Conservation (phyloP, 768 basidiomycete genomes). For the Candolleomyces aberdarensis region DNA sequence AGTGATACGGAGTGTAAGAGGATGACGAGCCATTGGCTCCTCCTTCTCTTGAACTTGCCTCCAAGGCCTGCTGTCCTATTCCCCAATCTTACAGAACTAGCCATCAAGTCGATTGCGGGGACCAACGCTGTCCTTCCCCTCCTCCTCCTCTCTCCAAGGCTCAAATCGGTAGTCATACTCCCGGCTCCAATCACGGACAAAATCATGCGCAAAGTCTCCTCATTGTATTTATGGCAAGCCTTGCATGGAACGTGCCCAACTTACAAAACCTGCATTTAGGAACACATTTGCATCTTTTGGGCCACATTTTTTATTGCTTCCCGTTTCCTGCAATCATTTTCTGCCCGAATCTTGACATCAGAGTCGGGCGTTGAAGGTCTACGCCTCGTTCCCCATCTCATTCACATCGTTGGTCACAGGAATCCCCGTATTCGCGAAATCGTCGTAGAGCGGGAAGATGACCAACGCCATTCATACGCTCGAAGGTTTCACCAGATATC, state of each 20-base stretch:
- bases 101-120: background rate
- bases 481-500: background rate
- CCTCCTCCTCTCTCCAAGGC: background rate
- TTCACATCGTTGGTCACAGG: background rate
- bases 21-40: background rate
- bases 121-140: background rate
- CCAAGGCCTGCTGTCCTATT: background rate
- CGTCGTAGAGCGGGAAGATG: background rate
- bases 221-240: background rate
- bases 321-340: background rate
- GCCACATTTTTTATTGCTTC: background rate
- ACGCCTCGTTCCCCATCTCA: background rate
- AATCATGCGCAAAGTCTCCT: background rate
- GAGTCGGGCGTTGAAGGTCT: background rate
- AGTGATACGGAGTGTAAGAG: background rate
- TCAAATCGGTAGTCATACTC: background rate
- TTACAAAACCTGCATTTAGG: background rate
- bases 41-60: background rate
- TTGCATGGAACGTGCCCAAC: background rate
- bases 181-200: background rate
- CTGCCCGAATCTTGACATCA: background rate
- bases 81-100: background rate
- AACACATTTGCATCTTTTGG: background rate
- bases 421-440: background rate
- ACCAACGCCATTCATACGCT: background rate